phyloP scores from a whole-genome alignment of 805 yeast species.

The Lachancea nothofagi region DNA sequence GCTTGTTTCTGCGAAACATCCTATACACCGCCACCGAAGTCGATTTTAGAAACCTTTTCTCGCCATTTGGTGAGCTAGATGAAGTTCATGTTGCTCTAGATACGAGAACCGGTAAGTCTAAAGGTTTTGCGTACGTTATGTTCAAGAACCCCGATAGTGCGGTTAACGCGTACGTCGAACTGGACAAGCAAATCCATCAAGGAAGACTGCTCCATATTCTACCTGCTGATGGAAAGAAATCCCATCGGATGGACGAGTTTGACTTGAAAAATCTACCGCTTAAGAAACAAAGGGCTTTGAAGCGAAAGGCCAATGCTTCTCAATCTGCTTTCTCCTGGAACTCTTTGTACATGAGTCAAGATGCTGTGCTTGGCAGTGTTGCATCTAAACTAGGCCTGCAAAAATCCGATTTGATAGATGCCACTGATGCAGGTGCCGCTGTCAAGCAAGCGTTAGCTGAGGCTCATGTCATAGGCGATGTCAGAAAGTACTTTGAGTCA shows the following conservation, averaged over 20 bases:
- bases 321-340: conserved; percentile 92
- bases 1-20: conserved; percentile 84
- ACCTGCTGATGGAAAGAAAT: conserved; percentile 78
- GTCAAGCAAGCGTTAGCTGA: conserved; percentile 97
- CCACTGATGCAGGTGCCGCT: conserved; percentile 80
- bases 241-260: conserved; percentile 81
- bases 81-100: conserved; percentile 94
- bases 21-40: conserved; percentile 72
- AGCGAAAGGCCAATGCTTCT: conserved; percentile 77
- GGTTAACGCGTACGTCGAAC: conserved; percentile 58
- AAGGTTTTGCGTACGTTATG: conserved; percentile 86
- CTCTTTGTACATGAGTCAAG: conserved; percentile 81
- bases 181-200: conserved; percentile 88
- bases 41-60: conserved; percentile 64
- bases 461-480: conserved; percentile 90
- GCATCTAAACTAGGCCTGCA: conserved; percentile 78
- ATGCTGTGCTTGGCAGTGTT: conserved; percentile 87
- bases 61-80: conserved; percentile 62
- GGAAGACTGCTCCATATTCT: conserved; percentile 88
- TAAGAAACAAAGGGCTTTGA: conserved; percentile 83
- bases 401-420: conserved; percentile 81
- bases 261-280: conserved; percentile 86
- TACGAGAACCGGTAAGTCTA: conserved; percentile 81
- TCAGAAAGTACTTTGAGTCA: conserved; percentile 76
- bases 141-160: conserved; percentile 70